Base-by-base conservation (phyloP, 805 yeast genomes). In the Kazachstania bromeliacearum region DNA sequence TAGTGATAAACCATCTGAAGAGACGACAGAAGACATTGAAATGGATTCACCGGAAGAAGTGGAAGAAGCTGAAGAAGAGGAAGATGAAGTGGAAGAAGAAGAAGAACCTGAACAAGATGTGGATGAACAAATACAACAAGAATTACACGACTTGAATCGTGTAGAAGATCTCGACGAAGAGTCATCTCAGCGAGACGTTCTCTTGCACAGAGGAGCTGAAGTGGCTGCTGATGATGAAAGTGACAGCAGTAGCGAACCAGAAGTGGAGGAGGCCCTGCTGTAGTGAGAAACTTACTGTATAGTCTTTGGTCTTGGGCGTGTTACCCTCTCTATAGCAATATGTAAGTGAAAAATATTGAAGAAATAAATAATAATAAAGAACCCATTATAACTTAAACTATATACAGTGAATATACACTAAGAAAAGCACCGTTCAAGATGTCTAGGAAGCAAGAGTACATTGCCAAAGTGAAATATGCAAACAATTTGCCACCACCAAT, bases 401-500 rank as follows among this genome's bases (percentile, higher is more conserved):
- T n/a, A n/a, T n/a, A n/a, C n/a, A n/a, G n/a, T n/a, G n/a, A n/a
- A n/a, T n/a, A n/a, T n/a, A n/a, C n/a, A n/a, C n/a, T n/a, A n/a
- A n/a, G n/a, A n/a, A n/a, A n/a, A n/a, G n/a, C n/a, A n/a, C n/a
- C n/a, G n/a, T n/a, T n/a, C n/a, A n/a, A n/a, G 22, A 68, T 70
- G 68, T 62, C 69, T 1, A 63, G 54, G 43, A 74, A 77, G 55
- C 88, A 80, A 54, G 88, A 81, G 38, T 82, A 78, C 51, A 76
- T 82, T 38, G 94, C 94, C 31, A 79, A 81, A 47, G 74, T 82
- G 36, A 73, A 94, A 52, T 89, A 87, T 59, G 75, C 75, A 40
- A 92, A 92, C 57, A 82, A 76, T 50, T 67, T 92, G 17, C 98
- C 98, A 5, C 88, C 96, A 2, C 97, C 97, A 7, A 81, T 89